A percentile compares a stretch with the other conserved stretches of the same genome.
These are phyloP conservation scores for Tylopilus sp. DNA, from an alignment of 768 basidiomycete genomes.

Conservation along the genomic window DNA sequence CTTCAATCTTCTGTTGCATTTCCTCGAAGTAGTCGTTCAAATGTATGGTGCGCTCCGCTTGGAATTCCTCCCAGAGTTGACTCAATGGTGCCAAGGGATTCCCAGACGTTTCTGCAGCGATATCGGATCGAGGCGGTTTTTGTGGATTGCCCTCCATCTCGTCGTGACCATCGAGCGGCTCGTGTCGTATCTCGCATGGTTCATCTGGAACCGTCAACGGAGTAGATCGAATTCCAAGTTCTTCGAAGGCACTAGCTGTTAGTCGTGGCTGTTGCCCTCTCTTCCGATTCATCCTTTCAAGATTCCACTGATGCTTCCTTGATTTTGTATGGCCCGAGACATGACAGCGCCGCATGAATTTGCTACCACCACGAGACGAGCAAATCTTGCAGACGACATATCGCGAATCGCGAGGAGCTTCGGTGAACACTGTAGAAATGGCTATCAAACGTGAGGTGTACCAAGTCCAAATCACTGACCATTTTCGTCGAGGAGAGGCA, in stretches of 20 bases:
- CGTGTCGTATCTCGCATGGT: no score
- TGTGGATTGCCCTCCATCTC: background rate
- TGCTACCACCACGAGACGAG: background rate
- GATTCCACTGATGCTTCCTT: conserved; percentile 1
- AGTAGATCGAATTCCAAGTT: no score
- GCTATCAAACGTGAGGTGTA: background rate
- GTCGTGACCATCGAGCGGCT: background rate
- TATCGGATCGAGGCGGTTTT: background rate
- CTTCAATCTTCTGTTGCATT: conserved; percentile 1
- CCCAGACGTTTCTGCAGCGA: background rate
- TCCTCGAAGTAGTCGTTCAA: conserved; percentile 10
- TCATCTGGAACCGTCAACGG: no score
- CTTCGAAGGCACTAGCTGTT: no score
- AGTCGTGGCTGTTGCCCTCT: no score
- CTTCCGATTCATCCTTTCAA: no score
- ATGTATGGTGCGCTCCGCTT: background rate
- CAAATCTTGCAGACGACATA: conserved; percentile 1
- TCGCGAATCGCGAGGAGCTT: background rate
- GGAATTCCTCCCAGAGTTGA: conserved; percentile 10
- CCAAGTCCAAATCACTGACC: no score
- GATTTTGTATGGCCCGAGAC: background rate
- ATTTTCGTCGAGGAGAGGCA: no score
- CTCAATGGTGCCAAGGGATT: background rate
- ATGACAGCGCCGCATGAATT: background rate
- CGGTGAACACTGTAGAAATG: background rate